Evolutionary conservation across 768 basidiomycete genomes (phyloP).

Genomic region (Amanita subjunquillea): DNA sequence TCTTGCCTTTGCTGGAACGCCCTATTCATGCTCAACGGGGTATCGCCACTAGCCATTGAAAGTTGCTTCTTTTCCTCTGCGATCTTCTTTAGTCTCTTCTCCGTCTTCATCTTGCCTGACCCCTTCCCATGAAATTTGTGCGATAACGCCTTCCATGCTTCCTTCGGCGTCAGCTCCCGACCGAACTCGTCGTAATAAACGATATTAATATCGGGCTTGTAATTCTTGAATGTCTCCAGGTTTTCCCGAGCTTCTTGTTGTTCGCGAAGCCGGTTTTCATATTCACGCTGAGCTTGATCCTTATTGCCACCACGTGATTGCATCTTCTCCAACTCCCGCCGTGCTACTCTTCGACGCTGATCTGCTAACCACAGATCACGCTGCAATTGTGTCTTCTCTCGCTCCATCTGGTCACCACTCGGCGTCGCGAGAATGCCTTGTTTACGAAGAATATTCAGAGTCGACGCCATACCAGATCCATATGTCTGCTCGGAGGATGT

Average conservation of each 20-base stretch:
- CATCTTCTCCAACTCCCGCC: conserved; percentile 72
- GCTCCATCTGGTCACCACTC: conserved; percentile 52
- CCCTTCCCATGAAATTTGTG: conserved; percentile 99
- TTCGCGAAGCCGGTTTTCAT: conserved; percentile 87
- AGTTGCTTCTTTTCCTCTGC: conserved; percentile 94
- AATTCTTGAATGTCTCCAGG: conserved; percentile 79
- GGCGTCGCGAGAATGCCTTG: conserved; percentile 79
- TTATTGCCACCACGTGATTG: conserved; percentile 72
- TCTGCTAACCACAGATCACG: conserved; percentile 88
- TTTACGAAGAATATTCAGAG: conserved; percentile 79
- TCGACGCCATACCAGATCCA: conserved; percentile 78
- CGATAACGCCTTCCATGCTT: conserved; percentile 96
- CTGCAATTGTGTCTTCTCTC: conserved; percentile 76
- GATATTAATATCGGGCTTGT: conserved; percentile 95
- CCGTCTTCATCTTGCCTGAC: conserved; percentile 93
- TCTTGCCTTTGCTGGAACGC: conserved; percentile 92
- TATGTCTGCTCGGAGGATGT: conserved; percentile 75
- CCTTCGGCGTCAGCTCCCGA: conserved; percentile 77
- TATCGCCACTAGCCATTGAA: conserved; percentile 93
- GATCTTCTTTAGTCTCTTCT: conserved; percentile 93
- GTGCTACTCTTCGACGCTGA: conserved; percentile 62
- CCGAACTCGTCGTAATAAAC: conserved; percentile 97
- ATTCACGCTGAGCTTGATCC: conserved; percentile 91
- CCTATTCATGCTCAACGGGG: conserved; percentile 87
- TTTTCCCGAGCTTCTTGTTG: conserved; percentile 81